phyloP scores from a whole-genome alignment of 23 red algal species.

The Gracilariopsis chorda region DNA sequence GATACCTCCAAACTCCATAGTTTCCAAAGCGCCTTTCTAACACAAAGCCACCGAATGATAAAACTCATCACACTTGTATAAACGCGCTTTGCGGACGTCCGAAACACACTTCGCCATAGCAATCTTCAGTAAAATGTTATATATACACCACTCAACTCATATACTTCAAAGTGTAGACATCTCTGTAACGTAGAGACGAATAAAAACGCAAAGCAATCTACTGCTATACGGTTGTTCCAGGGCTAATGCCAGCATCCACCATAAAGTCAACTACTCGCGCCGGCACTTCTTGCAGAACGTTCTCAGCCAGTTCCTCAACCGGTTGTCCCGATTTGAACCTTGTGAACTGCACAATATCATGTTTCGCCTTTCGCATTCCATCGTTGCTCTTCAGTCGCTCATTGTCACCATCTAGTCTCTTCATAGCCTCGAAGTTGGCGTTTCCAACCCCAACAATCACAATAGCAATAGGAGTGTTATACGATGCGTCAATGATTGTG shows the following conservation, averaged over 20 bases:
- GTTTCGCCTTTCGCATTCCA: conserved; percentile 25
- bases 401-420: conserved; percentile 57
- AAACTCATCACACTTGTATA: too few relatives aligned
- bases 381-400: conserved; percentile 3
- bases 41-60: too few relatives aligned
- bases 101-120: too few relatives aligned
- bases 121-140: too few relatives aligned
- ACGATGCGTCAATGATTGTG: conserved; percentile 56
- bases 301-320: conserved; percentile 31
- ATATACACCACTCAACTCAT: too few relatives aligned
- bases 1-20: too few relatives aligned
- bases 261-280: conserved; percentile 58
- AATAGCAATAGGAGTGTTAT: conserved; percentile 57
- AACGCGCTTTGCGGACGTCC: too few relatives aligned
- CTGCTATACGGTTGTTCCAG: too few relatives aligned
- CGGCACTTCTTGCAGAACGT: conserved; percentile 68
- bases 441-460: conserved; percentile 82
- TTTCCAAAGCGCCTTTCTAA: too few relatives aligned
- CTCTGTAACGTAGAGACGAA: too few relatives aligned
- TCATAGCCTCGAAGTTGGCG: conserved; percentile 69
- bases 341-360: conserved; percentile 77
- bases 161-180: too few relatives aligned
- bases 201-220: too few relatives aligned
- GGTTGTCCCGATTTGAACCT: conserved; percentile 9
- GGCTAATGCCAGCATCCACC: conserved; percentile 49